Evolutionary conservation across 176 grass and related monocot species (phyloP), one percentile per base, ranked within the genome.

Genomic region (Guadua angustifolia): DNA sequence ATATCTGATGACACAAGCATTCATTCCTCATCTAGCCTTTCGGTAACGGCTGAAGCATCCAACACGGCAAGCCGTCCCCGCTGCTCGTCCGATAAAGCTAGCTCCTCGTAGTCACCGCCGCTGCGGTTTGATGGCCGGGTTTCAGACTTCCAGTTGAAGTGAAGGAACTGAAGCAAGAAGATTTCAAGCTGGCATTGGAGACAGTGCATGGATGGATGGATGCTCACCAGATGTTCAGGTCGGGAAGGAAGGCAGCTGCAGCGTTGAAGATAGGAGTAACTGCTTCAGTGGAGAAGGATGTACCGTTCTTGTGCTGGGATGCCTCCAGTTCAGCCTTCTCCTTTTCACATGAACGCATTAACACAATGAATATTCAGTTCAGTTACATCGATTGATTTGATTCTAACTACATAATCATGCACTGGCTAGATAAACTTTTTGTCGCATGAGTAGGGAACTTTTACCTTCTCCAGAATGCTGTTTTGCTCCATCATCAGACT

Each of bases 161-260:
- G 4, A 79, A 45, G 9, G 26, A 83, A 84, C 3, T 60, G 7
- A 47, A 80, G 24, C 66, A 75, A 59, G 11, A 75, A 43, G 19
- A 74, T 68, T 21, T 4, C 18, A 59, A 39, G 69, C 39, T 40
- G 39, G 39, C 51, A 61, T 49, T 9, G 8, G 25, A 17, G 5
- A 22, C 45, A 49, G 19, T 24, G 40, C 11, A 17, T 65, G 40
- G 64, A n/a, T 69, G 53, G 21, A 51, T 18, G 12, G 51, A 62
- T 51, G 64, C 82, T 85, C 62, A 89, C 82, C 70, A 69, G 22
- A 61, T 85, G 71, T 87, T 88, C 15, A 89, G 65, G 88, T 77
- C 65, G 57, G 78, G 88, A 71, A 86, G 8, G 14, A 46, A 51
- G 21, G 44, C 22, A 47, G 7, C 53, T 16, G 26, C 58, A 73